Evolutionary conservation across 768 basidiomycete species (phyloP).

Genomic region (Cyathus striatus): DNA sequence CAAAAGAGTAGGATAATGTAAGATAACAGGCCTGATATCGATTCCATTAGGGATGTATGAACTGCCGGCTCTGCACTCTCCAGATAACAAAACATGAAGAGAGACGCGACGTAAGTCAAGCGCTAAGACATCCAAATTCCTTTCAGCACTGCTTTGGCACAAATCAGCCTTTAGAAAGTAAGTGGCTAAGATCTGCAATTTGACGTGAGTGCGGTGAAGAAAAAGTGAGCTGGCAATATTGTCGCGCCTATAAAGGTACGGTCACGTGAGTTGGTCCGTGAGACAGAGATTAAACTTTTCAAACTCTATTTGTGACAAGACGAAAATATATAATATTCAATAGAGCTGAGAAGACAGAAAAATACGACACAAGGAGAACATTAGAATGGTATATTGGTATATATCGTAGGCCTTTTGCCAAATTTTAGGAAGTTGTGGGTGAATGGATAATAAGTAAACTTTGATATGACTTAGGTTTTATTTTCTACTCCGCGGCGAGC

Average conservation of each 20-base stretch:
- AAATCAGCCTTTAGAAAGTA: not conserved
- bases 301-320: not conserved
- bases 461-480: too few species aligned
- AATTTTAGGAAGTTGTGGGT: too few species aligned
- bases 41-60: too few species aligned
- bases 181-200: slow-evolving; percentile 3
- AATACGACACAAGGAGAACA: too few species aligned
- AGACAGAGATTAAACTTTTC: not conserved
- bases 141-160: slow-evolving; percentile 5
- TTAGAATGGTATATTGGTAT: too few species aligned
- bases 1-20: too few species aligned
- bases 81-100: not conserved
- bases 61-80: slow-evolving; percentile 3
- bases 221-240: not conserved
- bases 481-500: too few species aligned
- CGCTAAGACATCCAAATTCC: slow-evolving; percentile 4
- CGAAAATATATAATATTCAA: not conserved
- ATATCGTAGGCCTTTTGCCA: too few species aligned
- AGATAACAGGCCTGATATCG: too few species aligned
- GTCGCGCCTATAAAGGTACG: too few species aligned
- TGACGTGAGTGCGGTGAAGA: slow-evolving; percentile 6
- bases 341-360: not conserved
- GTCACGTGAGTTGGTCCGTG: too few species aligned
- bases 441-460: too few species aligned
- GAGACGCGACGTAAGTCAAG: slow-evolving; percentile 1